phyloP scores from a whole-genome alignment of 2,329 filamentous ascomycete genomes.

The Colletotrichum tofieldiae region DNA sequence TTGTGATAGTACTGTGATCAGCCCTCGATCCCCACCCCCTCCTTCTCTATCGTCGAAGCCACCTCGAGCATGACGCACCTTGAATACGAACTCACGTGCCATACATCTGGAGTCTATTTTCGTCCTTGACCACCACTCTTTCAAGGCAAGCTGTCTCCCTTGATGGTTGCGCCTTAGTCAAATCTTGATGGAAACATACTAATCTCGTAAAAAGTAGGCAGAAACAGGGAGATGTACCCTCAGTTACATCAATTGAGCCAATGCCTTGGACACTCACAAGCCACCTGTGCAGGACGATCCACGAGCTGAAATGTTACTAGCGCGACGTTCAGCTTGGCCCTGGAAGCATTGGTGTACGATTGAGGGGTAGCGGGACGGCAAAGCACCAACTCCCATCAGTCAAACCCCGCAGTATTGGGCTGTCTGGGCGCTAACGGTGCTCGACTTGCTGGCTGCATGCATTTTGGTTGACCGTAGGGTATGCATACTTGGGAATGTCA shows the following conservation, averaged over 20 bases:
- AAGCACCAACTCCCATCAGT: neutral
- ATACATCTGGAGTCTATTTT: constrained; percentile 11
- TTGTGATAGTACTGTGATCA: neutral
- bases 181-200: neutral
- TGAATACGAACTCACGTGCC: constrained; percentile 30
- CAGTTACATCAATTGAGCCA: constrained; percentile 9
- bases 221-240: constrained; percentile 5
- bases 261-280: constrained; percentile 7
- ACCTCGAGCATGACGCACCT: neutral
- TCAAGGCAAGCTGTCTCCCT: neutral
- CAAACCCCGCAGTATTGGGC: neutral
- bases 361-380: constrained; percentile 5
- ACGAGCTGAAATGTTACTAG: constrained; percentile 9
- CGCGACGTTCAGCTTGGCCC: neutral
- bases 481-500: neutral
- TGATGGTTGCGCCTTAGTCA: neutral
- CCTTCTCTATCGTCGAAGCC: constrained; percentile 14
- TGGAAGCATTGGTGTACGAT: neutral
- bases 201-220: neutral
- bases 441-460: neutral
- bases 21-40: neutral
- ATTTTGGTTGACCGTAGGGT: neutral
- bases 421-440: neutral
- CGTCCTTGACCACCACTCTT: neutral
- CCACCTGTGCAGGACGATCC: constrained; percentile 18